Conservation (phyloP, 805 yeast species). For the Yamadazyma scolyti region DNA sequence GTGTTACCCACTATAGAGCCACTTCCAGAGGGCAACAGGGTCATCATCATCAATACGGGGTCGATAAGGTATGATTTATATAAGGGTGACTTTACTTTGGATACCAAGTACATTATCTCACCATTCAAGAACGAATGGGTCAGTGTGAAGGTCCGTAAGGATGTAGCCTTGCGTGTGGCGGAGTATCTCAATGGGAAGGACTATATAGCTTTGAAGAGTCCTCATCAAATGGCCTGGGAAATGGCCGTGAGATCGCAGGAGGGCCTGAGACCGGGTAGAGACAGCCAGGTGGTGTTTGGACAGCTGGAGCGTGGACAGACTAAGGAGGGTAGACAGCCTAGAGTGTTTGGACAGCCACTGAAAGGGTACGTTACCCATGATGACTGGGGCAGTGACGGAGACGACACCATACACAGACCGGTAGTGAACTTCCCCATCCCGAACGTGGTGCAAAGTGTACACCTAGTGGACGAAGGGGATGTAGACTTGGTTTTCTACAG, state of each 20-base stretch:
- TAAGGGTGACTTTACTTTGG: conserved; percentile 78
- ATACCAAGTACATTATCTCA: conserved; percentile 76
- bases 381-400: conserved; percentile 84
- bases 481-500: conserved; percentile 78
- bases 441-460: conserved; percentile 65
- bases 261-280: too few relatives aligned
- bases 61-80: conserved; percentile 83
- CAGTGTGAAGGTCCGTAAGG: conserved; percentile 55
- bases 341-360: conserved; percentile 13
- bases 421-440: conserved; percentile 63
- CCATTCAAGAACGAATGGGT: conserved; percentile 86
- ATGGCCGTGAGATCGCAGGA: too few relatives aligned
- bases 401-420: conserved; percentile 69
- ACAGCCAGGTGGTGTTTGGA: too few relatives aligned
- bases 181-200: conserved; percentile 54
- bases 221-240: conserved; percentile 15
- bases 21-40: conserved; percentile 24
- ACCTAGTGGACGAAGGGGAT: conserved; percentile 15
- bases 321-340: conserved; percentile 2
- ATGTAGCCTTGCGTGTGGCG: conserved; percentile 52
- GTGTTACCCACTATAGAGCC: conserved; percentile 47
- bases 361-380: conserved; percentile 82
- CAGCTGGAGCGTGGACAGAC: too few relatives aligned
- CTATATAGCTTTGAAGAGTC: conserved; percentile 35
- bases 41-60: conserved; percentile 78